These are phyloP conservation scores for Boletus tylopilopsis DNA, from an alignment of 768 basidiomycete genomes.

Conservation along the genomic window DNA sequence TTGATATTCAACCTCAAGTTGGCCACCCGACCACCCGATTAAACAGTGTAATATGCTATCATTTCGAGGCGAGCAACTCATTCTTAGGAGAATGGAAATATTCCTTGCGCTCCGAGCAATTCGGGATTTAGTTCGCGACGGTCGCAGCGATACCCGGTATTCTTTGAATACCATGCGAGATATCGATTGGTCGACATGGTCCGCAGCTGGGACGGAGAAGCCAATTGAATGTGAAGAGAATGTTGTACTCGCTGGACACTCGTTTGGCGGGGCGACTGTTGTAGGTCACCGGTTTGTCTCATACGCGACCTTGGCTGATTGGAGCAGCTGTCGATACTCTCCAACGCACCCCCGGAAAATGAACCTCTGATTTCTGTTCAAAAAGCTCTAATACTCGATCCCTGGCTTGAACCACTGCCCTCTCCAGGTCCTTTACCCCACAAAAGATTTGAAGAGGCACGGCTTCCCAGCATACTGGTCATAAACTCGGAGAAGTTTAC, in stretches of 20 bases:
- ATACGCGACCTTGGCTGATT: background rate
- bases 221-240: conserved; percentile 33
- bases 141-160: conserved; percentile 20
- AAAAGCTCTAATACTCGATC: conserved; percentile 67
- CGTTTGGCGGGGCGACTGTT: conserved; percentile 54
- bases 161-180: conserved; percentile 39
- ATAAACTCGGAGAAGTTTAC: conserved; percentile 79
- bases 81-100: conserved; percentile 66
- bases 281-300: conserved; percentile 32
- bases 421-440: conserved; percentile 45
- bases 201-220: conserved; percentile 14
- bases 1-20: conserved; percentile 11
- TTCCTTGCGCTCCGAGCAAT: conserved; percentile 62
- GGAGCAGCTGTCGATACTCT: conserved; percentile 52
- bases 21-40: conserved; percentile 21
- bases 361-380: conserved; percentile 48
- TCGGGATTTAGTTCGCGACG: conserved; percentile 42
- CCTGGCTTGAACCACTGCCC: conserved; percentile 79
- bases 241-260: conserved; percentile 47
- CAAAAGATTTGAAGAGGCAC: conserved; percentile 3
- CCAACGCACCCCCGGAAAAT: conserved; percentile 41
- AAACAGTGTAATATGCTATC: conserved; percentile 33
- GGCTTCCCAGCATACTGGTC: conserved; percentile 47
- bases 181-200: conserved; percentile 44
- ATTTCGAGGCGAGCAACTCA: conserved; percentile 67